Evolutionary conservation across 768 basidiomycete species (phyloP).

Genomic region (Tephrocybe sp.): DNA sequence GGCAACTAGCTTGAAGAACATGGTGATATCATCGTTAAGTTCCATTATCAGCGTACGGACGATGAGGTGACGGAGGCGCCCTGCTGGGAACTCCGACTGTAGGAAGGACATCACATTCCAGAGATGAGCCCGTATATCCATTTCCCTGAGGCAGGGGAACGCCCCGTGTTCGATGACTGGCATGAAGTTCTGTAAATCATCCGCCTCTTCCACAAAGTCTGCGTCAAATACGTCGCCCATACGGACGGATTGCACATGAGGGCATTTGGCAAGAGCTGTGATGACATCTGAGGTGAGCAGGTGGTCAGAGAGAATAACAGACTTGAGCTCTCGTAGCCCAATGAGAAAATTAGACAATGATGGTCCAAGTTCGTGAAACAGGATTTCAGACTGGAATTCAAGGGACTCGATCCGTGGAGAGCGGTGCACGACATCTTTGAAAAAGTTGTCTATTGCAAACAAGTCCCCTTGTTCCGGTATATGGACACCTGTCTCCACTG

Average conservation of each 20-base stretch:
- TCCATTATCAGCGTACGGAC: constrained; percentile 9
- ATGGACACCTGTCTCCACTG: constrained; percentile 6
- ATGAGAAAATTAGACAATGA: constrained; percentile 8
- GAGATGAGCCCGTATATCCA: constrained; percentile 13
- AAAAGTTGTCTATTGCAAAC: constrained; percentile 16
- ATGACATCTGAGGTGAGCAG: constrained; percentile 13
- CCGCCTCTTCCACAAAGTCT: not conserved
- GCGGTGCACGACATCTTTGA: constrained; percentile 10
- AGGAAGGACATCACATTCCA: constrained; percentile 9
- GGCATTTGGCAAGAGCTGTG: constrained; percentile 12
- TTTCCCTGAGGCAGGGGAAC: constrained; percentile 8
- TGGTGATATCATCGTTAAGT: not conserved
- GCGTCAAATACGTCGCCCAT: not conserved
- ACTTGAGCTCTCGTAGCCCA: not conserved
- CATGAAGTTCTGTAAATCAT: constrained; percentile 15
- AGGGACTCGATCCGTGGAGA: constrained; percentile 12
- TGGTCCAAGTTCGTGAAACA: constrained; percentile 12
- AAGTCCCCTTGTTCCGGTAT: constrained; percentile 7
- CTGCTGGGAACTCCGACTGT: constrained; percentile 8
- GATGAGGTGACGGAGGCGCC: constrained; percentile 4
- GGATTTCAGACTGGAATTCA: constrained; percentile 8
- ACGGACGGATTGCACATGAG: constrained; percentile 4
- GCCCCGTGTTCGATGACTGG: constrained; percentile 7
- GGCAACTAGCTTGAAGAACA: constrained; percentile 9
- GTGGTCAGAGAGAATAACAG: constrained; percentile 6